Evolutionary conservation across 2,329 filamentous ascomycete species (phyloP).

Genomic region (Immersiporthe knoxdaviesiana): DNA sequence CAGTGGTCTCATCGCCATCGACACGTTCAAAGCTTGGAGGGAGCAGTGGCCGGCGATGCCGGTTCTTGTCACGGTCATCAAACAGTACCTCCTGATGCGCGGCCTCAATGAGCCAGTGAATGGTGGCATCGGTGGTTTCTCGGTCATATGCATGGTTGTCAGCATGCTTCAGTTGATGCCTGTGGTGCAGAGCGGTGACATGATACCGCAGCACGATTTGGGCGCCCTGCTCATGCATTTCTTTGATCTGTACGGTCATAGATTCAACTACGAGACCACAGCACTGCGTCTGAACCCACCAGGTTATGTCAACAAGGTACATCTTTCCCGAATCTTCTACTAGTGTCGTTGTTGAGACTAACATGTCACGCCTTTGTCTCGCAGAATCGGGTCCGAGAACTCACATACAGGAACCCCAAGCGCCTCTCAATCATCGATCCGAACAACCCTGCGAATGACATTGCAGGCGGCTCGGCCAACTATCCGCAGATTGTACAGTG

Average conservation of each 20-base stretch:
- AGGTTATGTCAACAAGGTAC: slow-evolving; percentile 75
- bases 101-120: slow-evolving; percentile 89
- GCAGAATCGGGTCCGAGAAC: slow-evolving; percentile 48
- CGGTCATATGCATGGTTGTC: slow-evolving; percentile 90
- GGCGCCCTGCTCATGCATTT: slow-evolving; percentile 86
- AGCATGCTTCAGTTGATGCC: slow-evolving; percentile 85
- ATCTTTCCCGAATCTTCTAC: slow-evolving; percentile 33
- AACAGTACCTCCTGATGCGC: slow-evolving; percentile 89
- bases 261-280: slow-evolving; percentile 70
- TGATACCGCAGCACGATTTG: slow-evolving; percentile 67
- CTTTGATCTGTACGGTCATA: slow-evolving; percentile 84
- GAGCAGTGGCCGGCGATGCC: slow-evolving; percentile 81
- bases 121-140: slow-evolving; percentile 91
- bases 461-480: slow-evolving; percentile 81
- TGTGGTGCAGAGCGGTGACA: slow-evolving; percentile 63
- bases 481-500: slow-evolving; percentile 67
- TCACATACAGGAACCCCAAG: slow-evolving; percentile 63
- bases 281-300: slow-evolving; percentile 80
- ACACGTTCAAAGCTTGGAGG: slow-evolving; percentile 83
- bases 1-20: slow-evolving; percentile 77
- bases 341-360: slow-evolving; percentile 6
- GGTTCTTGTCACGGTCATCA: slow-evolving; percentile 82
- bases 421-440: slow-evolving; percentile 90
- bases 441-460: slow-evolving; percentile 83
- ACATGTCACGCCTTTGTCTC: neutral